Base-by-base conservation (phyloP, 306 rosid species). In the Citrullus mucosospermus region DNA sequence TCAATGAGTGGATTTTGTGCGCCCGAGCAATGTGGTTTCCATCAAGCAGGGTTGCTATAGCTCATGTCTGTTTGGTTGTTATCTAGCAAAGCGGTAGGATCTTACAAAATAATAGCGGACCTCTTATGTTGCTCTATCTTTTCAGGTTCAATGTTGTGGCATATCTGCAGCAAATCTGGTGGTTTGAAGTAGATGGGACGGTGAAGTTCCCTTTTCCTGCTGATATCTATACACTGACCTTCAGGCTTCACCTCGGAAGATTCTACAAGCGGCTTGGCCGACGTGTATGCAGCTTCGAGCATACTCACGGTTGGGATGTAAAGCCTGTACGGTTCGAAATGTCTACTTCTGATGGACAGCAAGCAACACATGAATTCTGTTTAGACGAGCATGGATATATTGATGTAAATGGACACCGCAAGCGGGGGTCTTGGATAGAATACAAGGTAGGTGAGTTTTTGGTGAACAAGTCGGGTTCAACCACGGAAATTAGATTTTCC, bases 371-470 rank as follows among this genome's bases (percentile, higher is more conserved):
- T 28, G 91, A 86, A 80, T 87, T 81, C 90, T 90, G 86, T 83
- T 83, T 92, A 89, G 96, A 90, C 50, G 91, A 92, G 50, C 84
- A 78, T 2, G 89, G 81, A 70, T 80, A 77, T 46, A 85, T 86
- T 43, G 92, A 89, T 62, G 78, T 80, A 44, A 81, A 81, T 48
- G 90, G 93, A 74, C 78, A 84, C 79, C 90, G 85, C 43, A 92
- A 91, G 89, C 90, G 98, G 0, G 97, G 99, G 30, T 88, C 81
- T 83, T 95, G 98, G 97, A 85, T 92, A 66, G 95, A 92, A 83
- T 95, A 92, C 96, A 91, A 91, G 88, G 99, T 95, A 9, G 98
- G 99, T n/a, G 98, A 92, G 76, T 89, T 95, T 83, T 78, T 83
- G 20, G 97, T 91, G 76, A 80, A 66, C 3, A 88, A 88, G 65